Conservation (phyloP, 495 filamentous ascomycete species). For the Aspergillus saccharolyticus region DNA sequence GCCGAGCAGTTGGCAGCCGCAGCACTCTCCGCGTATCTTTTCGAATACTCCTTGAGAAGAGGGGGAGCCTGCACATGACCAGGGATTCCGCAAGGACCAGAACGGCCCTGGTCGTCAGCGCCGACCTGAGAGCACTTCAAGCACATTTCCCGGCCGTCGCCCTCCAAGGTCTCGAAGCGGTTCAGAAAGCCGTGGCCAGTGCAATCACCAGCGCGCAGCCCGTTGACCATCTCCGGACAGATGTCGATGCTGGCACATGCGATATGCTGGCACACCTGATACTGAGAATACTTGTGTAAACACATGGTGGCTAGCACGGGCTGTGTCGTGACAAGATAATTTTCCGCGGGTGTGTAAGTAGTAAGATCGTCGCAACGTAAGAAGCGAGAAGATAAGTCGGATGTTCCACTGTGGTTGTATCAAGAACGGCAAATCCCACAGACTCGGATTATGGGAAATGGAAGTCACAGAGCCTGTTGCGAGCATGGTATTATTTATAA, state of each 20-base stretch:
- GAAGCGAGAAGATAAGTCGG: no score
- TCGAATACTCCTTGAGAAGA: not conserved
- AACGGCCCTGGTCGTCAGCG: no score
- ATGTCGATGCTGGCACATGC: constrained; percentile 22
- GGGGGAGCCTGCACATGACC: not conserved
- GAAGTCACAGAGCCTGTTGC: no score
- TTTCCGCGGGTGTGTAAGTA: no score
- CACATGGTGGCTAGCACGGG: constrained; percentile 20
- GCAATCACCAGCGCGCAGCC: constrained; percentile 7
- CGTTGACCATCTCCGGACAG: constrained; percentile 22
- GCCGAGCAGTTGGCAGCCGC: not conserved
- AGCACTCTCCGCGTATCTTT: not conserved
- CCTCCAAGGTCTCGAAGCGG: not conserved
- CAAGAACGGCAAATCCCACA: no score
- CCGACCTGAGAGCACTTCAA: no score
- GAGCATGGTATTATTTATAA: no score
- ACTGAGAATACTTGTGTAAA: constrained; percentile 25
- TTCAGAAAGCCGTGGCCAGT: not conserved
- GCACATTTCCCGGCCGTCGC: no score
- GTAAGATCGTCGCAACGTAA: not conserved
- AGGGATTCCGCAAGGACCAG: no score
- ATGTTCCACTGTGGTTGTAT: no score
- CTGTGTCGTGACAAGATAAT: no score
- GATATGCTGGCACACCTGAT: constrained; percentile 28
- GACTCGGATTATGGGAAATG: no score